Conservation (phyloP, 179 eudicot species). For the Drosera spatulata region DNA sequence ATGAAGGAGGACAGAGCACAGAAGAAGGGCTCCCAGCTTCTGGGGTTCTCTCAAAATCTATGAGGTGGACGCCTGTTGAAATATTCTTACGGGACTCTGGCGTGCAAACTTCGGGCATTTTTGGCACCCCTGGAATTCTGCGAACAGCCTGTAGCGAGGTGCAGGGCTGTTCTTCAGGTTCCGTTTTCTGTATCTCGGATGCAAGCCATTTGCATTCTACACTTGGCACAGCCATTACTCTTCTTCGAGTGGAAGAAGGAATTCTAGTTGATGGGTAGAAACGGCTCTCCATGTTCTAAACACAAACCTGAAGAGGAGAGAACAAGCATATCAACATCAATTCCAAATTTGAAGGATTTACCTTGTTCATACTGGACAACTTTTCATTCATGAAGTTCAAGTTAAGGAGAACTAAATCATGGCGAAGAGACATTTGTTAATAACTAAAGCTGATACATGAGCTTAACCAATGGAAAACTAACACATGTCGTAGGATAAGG, state of each 20-base stretch:
- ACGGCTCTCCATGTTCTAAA: constrained; percentile 60
- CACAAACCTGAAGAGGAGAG: constrained; percentile 43
- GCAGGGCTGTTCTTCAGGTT: constrained; percentile 11
- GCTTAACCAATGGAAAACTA: no score
- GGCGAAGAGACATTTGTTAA: no score
- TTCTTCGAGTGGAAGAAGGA: constrained; percentile 48
- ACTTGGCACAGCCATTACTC: constrained; percentile 33
- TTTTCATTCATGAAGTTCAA: background rate
- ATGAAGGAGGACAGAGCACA: constrained; percentile 74
- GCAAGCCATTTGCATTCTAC: constrained; percentile 32
- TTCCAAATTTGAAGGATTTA: background rate
- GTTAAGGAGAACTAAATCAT: no score
- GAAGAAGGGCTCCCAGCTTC: constrained; percentile 87
- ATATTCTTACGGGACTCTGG: constrained; percentile 35
- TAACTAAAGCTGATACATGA: no score
- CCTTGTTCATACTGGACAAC: background rate
- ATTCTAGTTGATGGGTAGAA: constrained; percentile 51
- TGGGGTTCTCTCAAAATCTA: constrained; percentile 53
- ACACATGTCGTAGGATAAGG: no score
- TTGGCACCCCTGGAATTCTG: constrained; percentile 15
- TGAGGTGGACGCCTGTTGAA: constrained; percentile 13
- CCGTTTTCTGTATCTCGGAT: constrained; percentile 15
- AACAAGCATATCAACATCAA: background rate
- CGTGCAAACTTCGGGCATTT: constrained; percentile 41
- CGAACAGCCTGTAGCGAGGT: constrained; percentile 11